A percentile compares a stretch with the other conserved stretches of the same genome.
Evolutionary conservation across 805 yeast species (phyloP).

Genomic region (Wickerhamiella domercqiae): DNA sequence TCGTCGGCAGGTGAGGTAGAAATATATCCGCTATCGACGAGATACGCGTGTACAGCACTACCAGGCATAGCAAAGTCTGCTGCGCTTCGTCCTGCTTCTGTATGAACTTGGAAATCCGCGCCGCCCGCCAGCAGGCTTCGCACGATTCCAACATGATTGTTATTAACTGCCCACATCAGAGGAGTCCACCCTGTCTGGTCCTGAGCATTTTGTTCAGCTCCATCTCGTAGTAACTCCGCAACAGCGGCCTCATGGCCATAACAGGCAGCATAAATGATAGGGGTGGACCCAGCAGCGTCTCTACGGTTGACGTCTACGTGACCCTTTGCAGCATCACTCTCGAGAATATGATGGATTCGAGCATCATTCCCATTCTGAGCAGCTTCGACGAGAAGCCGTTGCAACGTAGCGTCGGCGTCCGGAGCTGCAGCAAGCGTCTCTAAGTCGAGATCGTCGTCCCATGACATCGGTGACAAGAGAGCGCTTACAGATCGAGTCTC

Average conservation of each 20-base stretch:
- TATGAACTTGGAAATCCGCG: slow-evolving; percentile 25
- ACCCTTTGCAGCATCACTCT: slow-evolving; percentile 13
- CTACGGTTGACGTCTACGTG: slow-evolving; percentile 21
- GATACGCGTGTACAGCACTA: slow-evolving; percentile 37
- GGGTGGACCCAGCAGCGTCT: slow-evolving; percentile 26
- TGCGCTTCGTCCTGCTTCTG: slow-evolving; percentile 35
- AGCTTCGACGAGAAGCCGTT: slow-evolving; percentile 21
- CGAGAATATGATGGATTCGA: slow-evolving; percentile 20
- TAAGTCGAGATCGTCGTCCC: slow-evolving; percentile 10
- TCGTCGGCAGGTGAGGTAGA: slow-evolving; percentile 4
- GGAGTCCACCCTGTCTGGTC: slow-evolving; percentile 39
- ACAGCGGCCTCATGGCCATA: slow-evolving; percentile 28
- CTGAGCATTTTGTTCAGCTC: slow-evolving; percentile 25
- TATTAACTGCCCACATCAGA: slow-evolving; percentile 89
- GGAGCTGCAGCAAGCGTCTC: slow-evolving; percentile 15
- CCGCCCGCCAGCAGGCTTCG: slow-evolving; percentile 54
- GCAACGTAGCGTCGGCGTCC: slow-evolving; percentile 17
- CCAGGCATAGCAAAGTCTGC: slow-evolving; percentile 41
- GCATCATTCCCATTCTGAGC: slow-evolving; percentile 25
- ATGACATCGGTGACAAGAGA: too few relatives aligned
- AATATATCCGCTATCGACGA: slow-evolving; percentile 25
- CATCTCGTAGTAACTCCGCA: slow-evolving; percentile 22
- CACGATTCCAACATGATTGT: slow-evolving; percentile 73
- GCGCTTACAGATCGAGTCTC: too few relatives aligned
- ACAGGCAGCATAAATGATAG: slow-evolving; percentile 27